A percentile compares a stretch with the other conserved stretches of the same genome.
phyloP scores from a whole-genome alignment of 176 grass and related monocot genomes.

The Chrysopogon serrulatus region DNA sequence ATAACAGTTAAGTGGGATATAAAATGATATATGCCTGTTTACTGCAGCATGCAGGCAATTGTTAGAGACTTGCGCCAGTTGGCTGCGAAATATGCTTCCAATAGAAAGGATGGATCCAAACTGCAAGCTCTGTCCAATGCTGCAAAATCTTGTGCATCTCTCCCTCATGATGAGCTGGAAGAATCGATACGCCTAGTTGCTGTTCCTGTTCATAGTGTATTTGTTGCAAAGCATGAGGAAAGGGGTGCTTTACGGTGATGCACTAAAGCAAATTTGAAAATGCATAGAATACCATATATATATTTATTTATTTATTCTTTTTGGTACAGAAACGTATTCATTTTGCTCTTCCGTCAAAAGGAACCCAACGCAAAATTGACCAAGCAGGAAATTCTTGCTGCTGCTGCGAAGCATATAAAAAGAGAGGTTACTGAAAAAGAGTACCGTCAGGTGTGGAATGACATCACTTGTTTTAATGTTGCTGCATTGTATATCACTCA shows the following conservation, averaged over 20 bases:
- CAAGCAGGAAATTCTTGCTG: slow-evolving; percentile 49
- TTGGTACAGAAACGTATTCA: slow-evolving; percentile 38
- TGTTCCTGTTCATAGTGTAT: slow-evolving; percentile 49
- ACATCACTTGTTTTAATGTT: slow-evolving; percentile 11
- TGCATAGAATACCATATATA: neutral
- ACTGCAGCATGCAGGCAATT: slow-evolving; percentile 52
- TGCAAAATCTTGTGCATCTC: slow-evolving; percentile 41
- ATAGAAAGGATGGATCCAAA: slow-evolving; percentile 50
- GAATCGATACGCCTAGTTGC: slow-evolving; percentile 17
- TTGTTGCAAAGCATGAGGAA: slow-evolving; percentile 28
- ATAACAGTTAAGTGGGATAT: neutral
- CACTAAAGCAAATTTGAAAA: neutral
- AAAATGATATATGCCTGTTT: slow-evolving; percentile 4
- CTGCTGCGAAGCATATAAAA: neutral
- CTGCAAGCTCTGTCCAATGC: slow-evolving; percentile 46
- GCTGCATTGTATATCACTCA: neutral
- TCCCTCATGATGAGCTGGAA: slow-evolving; percentile 32
- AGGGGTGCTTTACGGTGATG: slow-evolving; percentile 27
- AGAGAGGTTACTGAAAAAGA: slow-evolving; percentile 48
- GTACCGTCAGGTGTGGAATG: slow-evolving; percentile 53
- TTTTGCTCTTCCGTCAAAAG: slow-evolving; percentile 39
- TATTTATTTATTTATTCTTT: neutral
- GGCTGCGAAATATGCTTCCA: slow-evolving; percentile 46
- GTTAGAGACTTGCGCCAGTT: slow-evolving; percentile 53
- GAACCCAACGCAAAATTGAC: slow-evolving; percentile 34